Evolutionary conservation across 2,329 filamentous ascomycete genomes (phyloP).

Genomic region (Pezicula radicicola): DNA sequence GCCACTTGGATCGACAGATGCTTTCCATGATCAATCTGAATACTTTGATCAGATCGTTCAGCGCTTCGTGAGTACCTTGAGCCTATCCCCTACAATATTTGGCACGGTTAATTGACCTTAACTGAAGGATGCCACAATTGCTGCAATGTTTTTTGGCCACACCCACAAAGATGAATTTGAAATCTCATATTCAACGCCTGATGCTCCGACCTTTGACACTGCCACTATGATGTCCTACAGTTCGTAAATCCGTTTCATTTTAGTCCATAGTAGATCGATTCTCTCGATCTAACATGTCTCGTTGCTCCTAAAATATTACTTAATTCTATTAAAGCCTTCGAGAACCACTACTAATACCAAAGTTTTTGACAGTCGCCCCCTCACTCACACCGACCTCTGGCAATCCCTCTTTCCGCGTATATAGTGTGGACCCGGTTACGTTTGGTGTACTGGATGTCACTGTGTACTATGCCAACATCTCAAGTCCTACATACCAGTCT

Average conservation of each 20-base stretch:
- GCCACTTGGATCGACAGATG: constrained; percentile 32
- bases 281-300: too few relatives aligned
- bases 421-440: constrained; percentile 30
- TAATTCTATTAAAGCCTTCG: too few relatives aligned
- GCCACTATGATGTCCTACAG: constrained; percentile 27
- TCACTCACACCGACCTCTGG: constrained; percentile 30
- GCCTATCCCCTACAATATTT: too few relatives aligned
- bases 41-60: constrained; percentile 31
- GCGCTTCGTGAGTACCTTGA: constrained; percentile 10
- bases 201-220: constrained; percentile 17
- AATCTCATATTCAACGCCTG: constrained; percentile 27
- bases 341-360: too few relatives aligned
- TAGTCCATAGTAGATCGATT: too few relatives aligned
- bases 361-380: constrained; percentile 17
- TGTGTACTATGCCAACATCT: constrained; percentile 27
- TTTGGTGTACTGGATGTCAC: constrained; percentile 29
- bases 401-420: constrained; percentile 30
- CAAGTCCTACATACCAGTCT: constrained; percentile 21
- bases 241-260: too few relatives aligned
- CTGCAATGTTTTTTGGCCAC: constrained; percentile 31
- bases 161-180: constrained; percentile 32
- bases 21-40: constrained; percentile 32
- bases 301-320: too few relatives aligned
- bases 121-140: constrained; percentile 21
- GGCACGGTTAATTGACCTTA: too few relatives aligned